phyloP scores from a whole-genome alignment of 1,139 yeast species.

The Kodamaea sp. region DNA sequence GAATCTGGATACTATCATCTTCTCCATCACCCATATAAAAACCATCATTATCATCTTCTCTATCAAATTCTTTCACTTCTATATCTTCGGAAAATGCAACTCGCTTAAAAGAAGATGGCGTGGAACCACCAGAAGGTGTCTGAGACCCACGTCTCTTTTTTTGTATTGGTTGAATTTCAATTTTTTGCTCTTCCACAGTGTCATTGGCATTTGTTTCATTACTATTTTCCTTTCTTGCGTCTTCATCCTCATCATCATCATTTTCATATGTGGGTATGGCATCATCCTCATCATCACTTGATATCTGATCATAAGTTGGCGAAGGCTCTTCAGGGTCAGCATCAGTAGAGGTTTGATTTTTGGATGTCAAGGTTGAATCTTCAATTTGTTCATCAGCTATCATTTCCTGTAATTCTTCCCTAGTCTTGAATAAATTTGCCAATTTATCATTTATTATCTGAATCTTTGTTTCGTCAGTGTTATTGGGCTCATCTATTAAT shows the following conservation, averaged over 20 bases:
- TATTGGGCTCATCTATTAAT: constrained; percentile 39
- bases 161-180: constrained; percentile 2
- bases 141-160: constrained; percentile 16
- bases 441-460: constrained; percentile 41
- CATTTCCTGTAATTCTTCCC: constrained; percentile 45
- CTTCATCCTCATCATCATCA: constrained; percentile 23
- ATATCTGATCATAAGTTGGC: constrained; percentile 14
- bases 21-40: constrained; percentile 14
- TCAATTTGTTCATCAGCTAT: constrained; percentile 24
- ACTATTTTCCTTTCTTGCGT: background rate
- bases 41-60: constrained; percentile 31
- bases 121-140: constrained; percentile 26
- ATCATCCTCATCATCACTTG: constrained; percentile 9
- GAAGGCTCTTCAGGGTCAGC: constrained; percentile 18
- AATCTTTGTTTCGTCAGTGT: constrained; percentile 44
- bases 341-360: constrained; percentile 8
- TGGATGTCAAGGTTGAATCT: constrained; percentile 13
- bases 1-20: constrained; percentile 14
- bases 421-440: constrained; percentile 34
- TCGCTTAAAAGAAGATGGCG: constrained; percentile 29
- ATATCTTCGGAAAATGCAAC: constrained; percentile 47
- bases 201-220: background rate
- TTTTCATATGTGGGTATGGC: constrained; percentile 29
- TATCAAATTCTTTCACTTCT: constrained; percentile 42
- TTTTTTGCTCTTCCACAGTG: background rate